Evolutionary conservation across 2,329 filamentous ascomycete genomes (phyloP), one percentile per base, ranked within the genome.

Genomic region (Ilyonectria mors-panacis): DNA sequence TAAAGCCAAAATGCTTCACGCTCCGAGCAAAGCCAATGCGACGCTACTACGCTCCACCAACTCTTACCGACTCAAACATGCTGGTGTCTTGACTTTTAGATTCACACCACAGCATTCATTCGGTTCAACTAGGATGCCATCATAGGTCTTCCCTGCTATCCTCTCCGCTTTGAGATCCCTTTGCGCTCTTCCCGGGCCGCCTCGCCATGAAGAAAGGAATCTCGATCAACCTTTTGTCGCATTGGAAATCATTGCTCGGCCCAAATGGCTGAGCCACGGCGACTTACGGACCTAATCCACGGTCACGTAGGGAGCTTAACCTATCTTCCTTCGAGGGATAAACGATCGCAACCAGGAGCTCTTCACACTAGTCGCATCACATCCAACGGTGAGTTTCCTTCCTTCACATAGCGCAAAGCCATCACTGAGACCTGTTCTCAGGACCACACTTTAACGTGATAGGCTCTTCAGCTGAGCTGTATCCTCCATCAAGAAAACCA

Each of bases 191-290:
- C 64, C 66, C 54, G 58, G 61, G 66, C 65, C 71, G 70, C 55
- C 68, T 74, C 78, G 78, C 73, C 67, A 81, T 81, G 79, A 80
- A 78, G 75, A 76, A 70, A 71, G 68, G 71, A 71, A 75, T 60
- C 65, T 72, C 65, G 69, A 61, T 61, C 69, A 73, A 67, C 61
- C 60, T 70, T 63, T 73, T 68, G 62, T 69, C 70, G 73, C 57
- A 74, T 71, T 76, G 73, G 74, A 80, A 70, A 76, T 76, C 71
- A 64, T 69, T 73, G 70, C 75, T 75, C 56, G 73, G 74, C 60
- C 76, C 75, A 75, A 78, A 82, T 82, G 81, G 79, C 78, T 81
- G 79, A 82, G 59, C 68, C 70, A 37, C 73, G 75, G 67, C 74
- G 74, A 56, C 69, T 79, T 44, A 69, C 73, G 37, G 79, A 79